A percentile compares a stretch with the other conserved stretches of the same genome.
These are phyloP conservation scores for Metarhizium guizhouense DNA, from an alignment of 2,329 filamentous ascomycete genomes.

Conservation along the genomic window DNA sequence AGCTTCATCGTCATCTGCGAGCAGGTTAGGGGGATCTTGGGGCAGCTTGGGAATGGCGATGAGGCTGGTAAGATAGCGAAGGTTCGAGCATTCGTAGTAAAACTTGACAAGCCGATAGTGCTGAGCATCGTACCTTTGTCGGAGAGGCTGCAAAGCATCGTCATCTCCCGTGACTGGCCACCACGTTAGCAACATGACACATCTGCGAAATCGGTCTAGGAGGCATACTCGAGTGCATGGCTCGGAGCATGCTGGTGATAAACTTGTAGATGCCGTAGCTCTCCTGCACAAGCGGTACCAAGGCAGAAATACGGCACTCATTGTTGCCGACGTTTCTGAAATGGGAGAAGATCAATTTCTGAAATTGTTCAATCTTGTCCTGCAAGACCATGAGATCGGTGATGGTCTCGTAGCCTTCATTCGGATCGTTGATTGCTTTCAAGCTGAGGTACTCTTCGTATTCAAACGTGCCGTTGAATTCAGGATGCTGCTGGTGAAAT, in stretches of 20 bases:
- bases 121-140: conserved; percentile 85
- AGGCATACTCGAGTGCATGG: conserved; percentile 83
- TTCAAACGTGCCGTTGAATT: conserved; percentile 98
- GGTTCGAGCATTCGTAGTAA: conserved; percentile 98
- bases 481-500: conserved; percentile 94
- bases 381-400: conserved; percentile 93
- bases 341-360: conserved; percentile 96
- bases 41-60: conserved; percentile 95
- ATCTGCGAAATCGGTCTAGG: not conserved
- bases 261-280: conserved; percentile 99
- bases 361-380: conserved; percentile 97
- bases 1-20: conserved; percentile 75
- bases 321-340: conserved; percentile 89
- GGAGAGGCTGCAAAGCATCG: conserved; percentile 81
- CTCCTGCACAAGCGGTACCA: conserved; percentile 91
- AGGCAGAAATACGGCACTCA: conserved; percentile 88
- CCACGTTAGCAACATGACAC: conserved; percentile 11
- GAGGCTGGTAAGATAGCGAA: conserved; percentile 90
- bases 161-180: conserved; percentile 75
- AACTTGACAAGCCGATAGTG: conserved; percentile 96
- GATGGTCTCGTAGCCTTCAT: conserved; percentile 96
- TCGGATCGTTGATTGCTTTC: conserved; percentile 96
- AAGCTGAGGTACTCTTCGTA: conserved; percentile 98
- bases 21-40: conserved; percentile 82
- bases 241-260: conserved; percentile 96